Conservation (phyloP, 768 basidiomycete species). For the Rhodotorula graminis region DNA sequence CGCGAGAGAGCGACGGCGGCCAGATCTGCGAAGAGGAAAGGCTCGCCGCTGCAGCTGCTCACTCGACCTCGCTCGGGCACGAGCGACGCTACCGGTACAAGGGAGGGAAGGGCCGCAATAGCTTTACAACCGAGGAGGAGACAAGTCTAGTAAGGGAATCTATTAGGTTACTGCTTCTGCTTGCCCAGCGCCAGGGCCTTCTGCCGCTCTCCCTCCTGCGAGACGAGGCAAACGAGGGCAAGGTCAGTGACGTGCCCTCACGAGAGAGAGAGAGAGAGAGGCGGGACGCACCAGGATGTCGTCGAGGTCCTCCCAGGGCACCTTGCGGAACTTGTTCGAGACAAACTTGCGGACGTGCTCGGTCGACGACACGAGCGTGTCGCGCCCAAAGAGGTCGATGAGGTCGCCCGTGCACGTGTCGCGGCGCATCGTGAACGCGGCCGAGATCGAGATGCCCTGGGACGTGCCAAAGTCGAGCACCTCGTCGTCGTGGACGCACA, state of each 20-base stretch:
- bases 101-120: too few relatives aligned
- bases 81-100: too few relatives aligned
- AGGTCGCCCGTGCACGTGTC: neutral
- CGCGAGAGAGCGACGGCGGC: too few relatives aligned
- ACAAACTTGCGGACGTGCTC: neutral
- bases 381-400: neutral
- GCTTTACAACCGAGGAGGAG: too few relatives aligned
- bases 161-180: too few relatives aligned
- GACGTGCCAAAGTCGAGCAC: neutral
- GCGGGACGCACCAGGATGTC: neutral
- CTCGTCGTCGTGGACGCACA: neutral
- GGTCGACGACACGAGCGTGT: neutral
- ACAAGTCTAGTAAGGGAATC: too few relatives aligned
- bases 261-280: neutral
- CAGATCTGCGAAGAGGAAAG: too few relatives aligned
- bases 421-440: neutral
- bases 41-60: too few relatives aligned
- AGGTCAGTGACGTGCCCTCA: neutral
- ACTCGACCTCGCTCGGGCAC: too few relatives aligned
- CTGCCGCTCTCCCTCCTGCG: too few relatives aligned
- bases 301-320: neutral
- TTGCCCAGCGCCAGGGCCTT: too few relatives aligned
- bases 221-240: too few relatives aligned
- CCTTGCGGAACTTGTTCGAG: constrained; percentile 7
- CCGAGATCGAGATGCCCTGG: neutral